Base-by-base conservation (phyloP, 768 basidiomycete genomes). In the Thelephora ganbajun region DNA sequence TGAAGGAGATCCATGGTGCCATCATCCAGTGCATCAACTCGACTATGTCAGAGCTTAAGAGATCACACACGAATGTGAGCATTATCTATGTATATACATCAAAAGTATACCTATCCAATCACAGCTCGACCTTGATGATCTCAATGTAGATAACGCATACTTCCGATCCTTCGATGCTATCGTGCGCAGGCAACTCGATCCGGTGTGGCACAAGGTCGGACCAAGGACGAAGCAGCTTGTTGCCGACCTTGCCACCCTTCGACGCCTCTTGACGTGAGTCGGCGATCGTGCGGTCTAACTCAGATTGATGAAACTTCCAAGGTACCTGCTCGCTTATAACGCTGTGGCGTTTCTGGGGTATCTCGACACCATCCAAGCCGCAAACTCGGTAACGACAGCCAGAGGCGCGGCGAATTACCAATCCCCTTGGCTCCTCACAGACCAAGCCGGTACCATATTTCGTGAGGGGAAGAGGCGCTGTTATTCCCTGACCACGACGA, bases 131-230 rank as follows among this genome's bases (percentile, higher is more conserved):
- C 70, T 97, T 13, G 94, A 98, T 54, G 92, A 96, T 52, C 70
- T 98, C 50, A 91, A 77, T 20, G 75, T 98, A 43, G 87, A 96
- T 57, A 92, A 85, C 56, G 89, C 92, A 0, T 92, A 97, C 56
- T 98, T 97, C 62, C 79, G 80, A 33, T 89, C 86, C 1, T 99
- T 98, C 57, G 93, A 97, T 57, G 66, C 75, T 16, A 73, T 94
- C 44, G 91, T 97, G 2, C 78, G 93, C 2, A 76, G 78, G 30
- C 90, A 93, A 57, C 75, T 98, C 6, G 90, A 96, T 61, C 74
- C 91, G 0, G 83, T 96, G 6, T 98, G 96, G 94, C 92, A 98
- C 63, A 89, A 91, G 64, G 93, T 94, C 22, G 91, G 91, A 0
- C 80, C 88, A 1, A 83, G 77, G 51, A 98, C 93, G 4, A 91